Percentiles rank a stretch among this genome's conserved stretches.
Evolutionary conservation across 352 stramenopile species (phyloP).

Genomic region (Phytopythium chamaehyphon): DNA sequence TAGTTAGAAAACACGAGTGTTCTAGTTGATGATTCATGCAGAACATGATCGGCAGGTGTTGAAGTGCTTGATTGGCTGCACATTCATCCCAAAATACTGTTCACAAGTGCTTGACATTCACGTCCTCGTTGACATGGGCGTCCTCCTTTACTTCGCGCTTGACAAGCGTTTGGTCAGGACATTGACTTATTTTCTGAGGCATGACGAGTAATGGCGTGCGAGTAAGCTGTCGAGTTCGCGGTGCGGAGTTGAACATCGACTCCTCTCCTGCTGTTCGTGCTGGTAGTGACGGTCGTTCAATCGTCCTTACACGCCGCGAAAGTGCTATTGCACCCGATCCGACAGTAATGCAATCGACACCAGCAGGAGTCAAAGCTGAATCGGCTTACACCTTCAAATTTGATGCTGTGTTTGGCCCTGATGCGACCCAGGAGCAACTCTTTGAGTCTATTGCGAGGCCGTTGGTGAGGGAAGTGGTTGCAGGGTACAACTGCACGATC

Average conservation of each 20-base stretch:
- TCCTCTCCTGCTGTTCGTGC: background rate
- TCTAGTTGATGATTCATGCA: no score
- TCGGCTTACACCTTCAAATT: slow-evolving; percentile 29
- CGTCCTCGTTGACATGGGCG: background rate
- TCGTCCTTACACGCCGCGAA: slow-evolving; percentile 2
- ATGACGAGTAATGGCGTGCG: slow-evolving; percentile 41
- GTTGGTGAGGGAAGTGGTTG: slow-evolving; percentile 47
- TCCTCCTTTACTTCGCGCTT: slow-evolving; percentile 1
- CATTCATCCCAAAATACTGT: no score
- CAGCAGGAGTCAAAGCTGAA: background rate
- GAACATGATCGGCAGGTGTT: no score
- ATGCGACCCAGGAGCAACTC: slow-evolving; percentile 33
- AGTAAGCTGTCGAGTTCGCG: slow-evolving; percentile 62
- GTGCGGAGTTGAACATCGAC: background rate
- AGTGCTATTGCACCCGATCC: background rate
- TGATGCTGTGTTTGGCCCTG: slow-evolving; percentile 36
- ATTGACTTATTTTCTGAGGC: background rate
- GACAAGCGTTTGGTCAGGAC: background rate
- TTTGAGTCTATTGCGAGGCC: slow-evolving; percentile 42
- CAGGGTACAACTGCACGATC: slow-evolving; percentile 69
- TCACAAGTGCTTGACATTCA: background rate
- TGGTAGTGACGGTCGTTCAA: background rate
- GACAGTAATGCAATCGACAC: background rate
- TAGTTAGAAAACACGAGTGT: background rate
- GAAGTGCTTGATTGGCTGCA: no score